These are phyloP conservation scores for Chytriomyces hyalinus DNA, from an alignment of 192 early-diverging fungal genomes.

Conservation along the genomic window DNA sequence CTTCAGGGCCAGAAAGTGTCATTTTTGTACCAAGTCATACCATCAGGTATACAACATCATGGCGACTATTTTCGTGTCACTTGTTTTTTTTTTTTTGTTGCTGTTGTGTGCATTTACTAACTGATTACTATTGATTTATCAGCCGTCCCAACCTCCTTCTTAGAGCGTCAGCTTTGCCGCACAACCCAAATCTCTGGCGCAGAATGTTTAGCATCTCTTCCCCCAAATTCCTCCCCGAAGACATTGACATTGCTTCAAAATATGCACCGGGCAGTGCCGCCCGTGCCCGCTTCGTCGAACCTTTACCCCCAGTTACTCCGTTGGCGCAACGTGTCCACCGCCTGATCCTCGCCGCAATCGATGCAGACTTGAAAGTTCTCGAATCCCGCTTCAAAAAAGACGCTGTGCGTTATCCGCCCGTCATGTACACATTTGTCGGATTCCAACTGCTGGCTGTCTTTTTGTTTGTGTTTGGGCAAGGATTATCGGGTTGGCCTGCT, in stretches of 20 bases:
- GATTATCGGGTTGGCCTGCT: slow-evolving; percentile 5
- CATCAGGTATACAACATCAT: too few species aligned
- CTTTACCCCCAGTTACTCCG: slow-evolving; percentile 9
- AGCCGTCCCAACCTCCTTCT: slow-evolving; percentile 25
- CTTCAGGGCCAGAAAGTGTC: not conserved
- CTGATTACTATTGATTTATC: not conserved
- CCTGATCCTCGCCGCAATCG: slow-evolving; percentile 30
- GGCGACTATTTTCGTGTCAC: not conserved
- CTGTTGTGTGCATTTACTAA: too few species aligned
- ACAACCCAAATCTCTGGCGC: slow-evolving; percentile 24
- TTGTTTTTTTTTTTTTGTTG: too few species aligned
- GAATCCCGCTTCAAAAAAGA: slow-evolving; percentile 26
- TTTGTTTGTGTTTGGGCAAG: slow-evolving; percentile 23
- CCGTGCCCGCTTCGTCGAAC: slow-evolving; percentile 26
- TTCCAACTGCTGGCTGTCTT: slow-evolving; percentile 27
- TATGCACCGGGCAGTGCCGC: not conserved
- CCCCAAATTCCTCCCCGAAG: slow-evolving; percentile 28
- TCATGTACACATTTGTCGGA: slow-evolving; percentile 23
- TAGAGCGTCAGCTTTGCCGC: slow-evolving; percentile 8
- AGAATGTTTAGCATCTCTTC: slow-evolving; percentile 21
- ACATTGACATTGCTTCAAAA: slow-evolving; percentile 18
- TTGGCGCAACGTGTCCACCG: slow-evolving; percentile 25
- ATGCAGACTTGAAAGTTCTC: slow-evolving; percentile 30
- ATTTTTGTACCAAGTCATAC: not conserved
- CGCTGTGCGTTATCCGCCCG: slow-evolving; percentile 27